phyloP scores from a whole-genome alignment of 2,329 filamentous ascomycete genomes.

The Penicillium occitanis region DNA sequence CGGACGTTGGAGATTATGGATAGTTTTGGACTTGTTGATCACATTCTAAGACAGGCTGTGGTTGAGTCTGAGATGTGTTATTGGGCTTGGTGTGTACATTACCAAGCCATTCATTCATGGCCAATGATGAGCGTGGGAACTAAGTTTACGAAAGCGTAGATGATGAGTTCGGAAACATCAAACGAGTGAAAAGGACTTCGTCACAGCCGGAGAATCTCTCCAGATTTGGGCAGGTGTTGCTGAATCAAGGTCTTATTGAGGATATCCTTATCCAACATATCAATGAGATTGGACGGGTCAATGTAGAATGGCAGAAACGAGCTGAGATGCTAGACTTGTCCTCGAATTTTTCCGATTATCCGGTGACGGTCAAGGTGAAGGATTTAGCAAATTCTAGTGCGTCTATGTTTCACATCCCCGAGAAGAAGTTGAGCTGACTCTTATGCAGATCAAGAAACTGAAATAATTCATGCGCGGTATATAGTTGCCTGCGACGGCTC shows the following conservation, averaged over 20 bases:
- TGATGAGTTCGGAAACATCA: background rate
- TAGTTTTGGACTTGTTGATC: conserved; percentile 61
- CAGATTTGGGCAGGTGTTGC: background rate
- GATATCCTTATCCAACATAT: background rate
- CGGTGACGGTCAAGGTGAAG: background rate
- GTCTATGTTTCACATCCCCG: background rate
- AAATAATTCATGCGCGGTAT: conserved; percentile 57
- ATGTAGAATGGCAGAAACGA: conserved; percentile 4
- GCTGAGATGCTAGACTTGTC: background rate
- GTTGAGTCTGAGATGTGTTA: conserved; percentile 14
- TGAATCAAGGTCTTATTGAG: conserved; percentile 16
- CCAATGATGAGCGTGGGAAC: background rate
- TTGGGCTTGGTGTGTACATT: conserved; percentile 5
- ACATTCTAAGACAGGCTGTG: background rate
- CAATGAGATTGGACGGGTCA: background rate
- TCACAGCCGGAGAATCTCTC: background rate
- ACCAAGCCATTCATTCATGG: background rate
- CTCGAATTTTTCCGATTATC: background rate
- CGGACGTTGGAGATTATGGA: conserved; percentile 71
- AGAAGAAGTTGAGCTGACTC: background rate
- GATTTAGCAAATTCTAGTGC: background rate
- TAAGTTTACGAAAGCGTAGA: background rate
- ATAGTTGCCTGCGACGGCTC: conserved; percentile 69
- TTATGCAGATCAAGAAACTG: background rate
- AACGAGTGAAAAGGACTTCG: background rate